Conservation (phyloP, 768 basidiomycete species). For the Megacollybia marginata region DNA sequence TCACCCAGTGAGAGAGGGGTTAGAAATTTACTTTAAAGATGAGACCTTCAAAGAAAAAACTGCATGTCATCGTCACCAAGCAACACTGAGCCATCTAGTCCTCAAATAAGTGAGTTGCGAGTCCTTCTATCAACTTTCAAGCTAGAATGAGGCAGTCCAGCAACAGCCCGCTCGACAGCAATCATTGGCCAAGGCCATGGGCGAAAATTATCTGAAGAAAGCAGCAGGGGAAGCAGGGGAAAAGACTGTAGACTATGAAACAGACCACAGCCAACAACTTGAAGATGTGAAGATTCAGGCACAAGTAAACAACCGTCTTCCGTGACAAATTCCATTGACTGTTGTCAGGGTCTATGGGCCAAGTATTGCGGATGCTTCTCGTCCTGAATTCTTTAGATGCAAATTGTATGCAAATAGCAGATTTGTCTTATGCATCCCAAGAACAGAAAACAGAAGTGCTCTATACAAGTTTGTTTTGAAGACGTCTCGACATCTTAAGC, state of each 20-base stretch:
- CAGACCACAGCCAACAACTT: constrained; percentile 7
- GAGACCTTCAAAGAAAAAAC: too few relatives aligned
- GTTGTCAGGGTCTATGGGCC: constrained; percentile 16
- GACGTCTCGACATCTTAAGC: constrained; percentile 50
- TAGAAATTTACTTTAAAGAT: too few relatives aligned
- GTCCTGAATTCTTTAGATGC: too few relatives aligned
- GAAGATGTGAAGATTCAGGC: neutral
- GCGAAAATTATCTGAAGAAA: constrained; percentile 11
- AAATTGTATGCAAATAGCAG: too few relatives aligned
- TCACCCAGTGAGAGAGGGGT: too few relatives aligned
- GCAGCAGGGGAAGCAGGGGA: constrained; percentile 18
- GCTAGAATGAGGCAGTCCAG: neutral
- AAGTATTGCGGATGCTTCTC: constrained; percentile 19
- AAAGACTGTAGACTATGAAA: constrained; percentile 17
- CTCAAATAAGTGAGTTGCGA: neutral
- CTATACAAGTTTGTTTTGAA: constrained; percentile 34
- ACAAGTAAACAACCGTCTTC: neutral
- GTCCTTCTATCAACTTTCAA: neutral
- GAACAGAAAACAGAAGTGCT: too few relatives aligned
- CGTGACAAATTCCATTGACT: neutral
- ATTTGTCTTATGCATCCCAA: too few relatives aligned
- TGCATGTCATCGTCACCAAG: neutral
- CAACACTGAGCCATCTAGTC: neutral
- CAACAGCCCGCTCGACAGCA: neutral
- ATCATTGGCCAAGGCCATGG: constrained; percentile 11